Conservation (phyloP, 2,329 filamentous ascomycete species). For the Phialophora expanda region DNA sequence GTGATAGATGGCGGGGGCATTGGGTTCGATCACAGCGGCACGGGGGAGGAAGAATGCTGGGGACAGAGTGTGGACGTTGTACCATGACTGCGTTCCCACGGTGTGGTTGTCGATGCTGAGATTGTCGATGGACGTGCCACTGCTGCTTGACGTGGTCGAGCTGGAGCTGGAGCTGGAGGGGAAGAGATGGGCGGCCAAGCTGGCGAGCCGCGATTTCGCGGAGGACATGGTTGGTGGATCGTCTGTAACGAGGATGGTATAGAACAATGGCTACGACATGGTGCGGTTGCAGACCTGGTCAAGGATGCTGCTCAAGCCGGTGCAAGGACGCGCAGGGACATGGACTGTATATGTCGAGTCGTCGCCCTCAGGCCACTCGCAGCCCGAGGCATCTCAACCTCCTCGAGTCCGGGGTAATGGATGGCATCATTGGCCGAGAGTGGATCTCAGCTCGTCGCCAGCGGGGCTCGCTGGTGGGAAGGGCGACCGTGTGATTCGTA, state of each 20-base stretch:
- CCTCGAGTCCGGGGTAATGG: slow-evolving; percentile 12
- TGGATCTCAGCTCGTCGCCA: background rate
- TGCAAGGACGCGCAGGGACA: background rate
- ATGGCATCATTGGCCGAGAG: slow-evolving; percentile 1
- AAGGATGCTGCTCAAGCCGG: background rate
- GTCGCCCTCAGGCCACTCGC: background rate
- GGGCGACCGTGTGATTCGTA: background rate
- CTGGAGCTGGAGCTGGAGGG: slow-evolving; percentile 43
- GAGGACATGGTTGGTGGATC: slow-evolving; percentile 62
- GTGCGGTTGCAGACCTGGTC: background rate
- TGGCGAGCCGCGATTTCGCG: slow-evolving; percentile 65
- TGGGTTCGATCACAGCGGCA: slow-evolving; percentile 84
- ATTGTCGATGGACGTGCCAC: slow-evolving; percentile 38
- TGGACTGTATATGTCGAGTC: background rate
- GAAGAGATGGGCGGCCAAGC: slow-evolving; percentile 54
- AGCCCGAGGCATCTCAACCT: background rate
- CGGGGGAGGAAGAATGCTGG: slow-evolving; percentile 87
- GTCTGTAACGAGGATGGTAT: background rate
- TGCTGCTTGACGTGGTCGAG: slow-evolving; percentile 9
- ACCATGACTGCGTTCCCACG: slow-evolving; percentile 51
- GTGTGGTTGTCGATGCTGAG: slow-evolving; percentile 51
- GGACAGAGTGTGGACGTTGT: slow-evolving; percentile 76
- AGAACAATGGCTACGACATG: slow-evolving; percentile 12
- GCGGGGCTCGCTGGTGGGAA: background rate
- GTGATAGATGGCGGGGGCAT: slow-evolving; percentile 84